A percentile compares a stretch with the other conserved stretches of the same genome.
These are phyloP conservation scores for Hypoxylon sp. DNA, from an alignment of 2,329 filamentous ascomycete species.

Conservation along the genomic window DNA sequence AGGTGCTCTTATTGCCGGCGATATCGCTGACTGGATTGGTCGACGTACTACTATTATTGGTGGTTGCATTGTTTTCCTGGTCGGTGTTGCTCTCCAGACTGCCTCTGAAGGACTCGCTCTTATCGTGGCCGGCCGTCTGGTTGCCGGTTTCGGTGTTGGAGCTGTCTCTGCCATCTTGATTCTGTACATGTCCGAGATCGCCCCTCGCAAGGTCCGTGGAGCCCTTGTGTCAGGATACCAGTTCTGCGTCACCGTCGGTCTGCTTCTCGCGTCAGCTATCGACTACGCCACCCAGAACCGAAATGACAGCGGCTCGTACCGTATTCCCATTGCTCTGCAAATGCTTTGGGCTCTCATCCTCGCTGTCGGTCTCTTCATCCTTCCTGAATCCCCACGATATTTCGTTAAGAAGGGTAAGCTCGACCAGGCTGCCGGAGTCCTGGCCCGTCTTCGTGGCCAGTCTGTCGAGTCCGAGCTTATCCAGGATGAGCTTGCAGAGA, in stretches of 20 bases:
- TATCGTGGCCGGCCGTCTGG: constrained; percentile 80
- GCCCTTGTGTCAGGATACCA: constrained; percentile 87
- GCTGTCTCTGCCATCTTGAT: constrained; percentile 86
- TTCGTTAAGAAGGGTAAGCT: constrained; percentile 84
- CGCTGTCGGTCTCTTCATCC: constrained; percentile 77
- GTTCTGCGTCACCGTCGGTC: constrained; percentile 83
- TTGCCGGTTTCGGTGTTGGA: constrained; percentile 84
- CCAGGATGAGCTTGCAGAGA: constrained; percentile 84
- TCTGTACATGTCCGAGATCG: constrained; percentile 89
- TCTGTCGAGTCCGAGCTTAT: constrained; percentile 80
- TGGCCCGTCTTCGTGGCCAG: constrained; percentile 82
- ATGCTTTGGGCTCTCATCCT: constrained; percentile 86
- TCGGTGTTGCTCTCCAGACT: constrained; percentile 79
- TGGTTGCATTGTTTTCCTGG: constrained; percentile 78
- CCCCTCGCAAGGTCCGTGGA: constrained; percentile 80
- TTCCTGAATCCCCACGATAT: constrained; percentile 89
- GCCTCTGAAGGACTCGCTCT: constrained; percentile 69
- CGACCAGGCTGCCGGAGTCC: constrained; percentile 72
- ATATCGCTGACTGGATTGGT: constrained; percentile 81
- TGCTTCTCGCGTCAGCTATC: constrained; percentile 81
- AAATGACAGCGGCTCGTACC: constrained; percentile 77
- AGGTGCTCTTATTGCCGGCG: constrained; percentile 81
- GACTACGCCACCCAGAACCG: constrained; percentile 78
- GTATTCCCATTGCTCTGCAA: constrained; percentile 85
- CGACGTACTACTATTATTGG: constrained; percentile 79